phyloP scores from a whole-genome alignment of 108 stramenopile genomes.

The Chaetoceros tenuissimus region DNA sequence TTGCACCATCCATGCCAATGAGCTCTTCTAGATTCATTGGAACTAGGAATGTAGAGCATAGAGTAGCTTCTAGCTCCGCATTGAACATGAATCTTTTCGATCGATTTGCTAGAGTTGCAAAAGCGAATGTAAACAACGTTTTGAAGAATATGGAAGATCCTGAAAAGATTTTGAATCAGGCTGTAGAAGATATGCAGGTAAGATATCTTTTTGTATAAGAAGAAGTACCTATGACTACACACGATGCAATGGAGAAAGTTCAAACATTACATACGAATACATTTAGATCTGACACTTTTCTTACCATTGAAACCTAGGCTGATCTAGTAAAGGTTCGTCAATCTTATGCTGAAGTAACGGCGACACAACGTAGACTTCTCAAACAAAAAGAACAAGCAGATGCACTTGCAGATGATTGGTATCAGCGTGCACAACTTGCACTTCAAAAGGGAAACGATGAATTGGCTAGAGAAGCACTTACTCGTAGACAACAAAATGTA shows the following conservation, averaged over 20 bases:
- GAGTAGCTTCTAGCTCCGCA: neutral
- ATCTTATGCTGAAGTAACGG: slow-evolving; percentile 94
- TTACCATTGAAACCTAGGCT: slow-evolving; percentile 33
- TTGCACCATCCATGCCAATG: neutral
- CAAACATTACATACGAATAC: neutral
- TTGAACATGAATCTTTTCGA: slow-evolving; percentile 80
- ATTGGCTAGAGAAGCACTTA: slow-evolving; percentile 88
- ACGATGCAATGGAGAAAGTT: too few relatives aligned
- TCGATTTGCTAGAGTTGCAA: slow-evolving; percentile 76
- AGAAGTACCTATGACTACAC: neutral
- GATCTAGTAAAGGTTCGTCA: slow-evolving; percentile 95
- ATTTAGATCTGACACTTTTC: neutral
- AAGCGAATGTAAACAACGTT: slow-evolving; percentile 87
- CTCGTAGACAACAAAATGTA: slow-evolving; percentile 78
- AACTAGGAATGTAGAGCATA: too few relatives aligned
- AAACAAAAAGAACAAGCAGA: slow-evolving; percentile 88
- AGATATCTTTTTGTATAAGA: slow-evolving; percentile 6
- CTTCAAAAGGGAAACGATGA: slow-evolving; percentile 87
- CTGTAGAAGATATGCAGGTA: slow-evolving; percentile 96
- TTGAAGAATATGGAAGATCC: slow-evolving; percentile 90
- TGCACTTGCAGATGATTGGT: slow-evolving; percentile 83
- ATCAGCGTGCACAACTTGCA: slow-evolving; percentile 92
- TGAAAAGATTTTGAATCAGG: slow-evolving; percentile 95
- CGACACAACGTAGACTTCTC: slow-evolving; percentile 87
- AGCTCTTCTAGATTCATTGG: neutral